Percentiles rank a stretch among this genome's conserved stretches.
These are phyloP conservation scores for Tolypocladium pustulatum DNA, from an alignment of 2,329 filamentous ascomycete species.

Conservation along the genomic window DNA sequence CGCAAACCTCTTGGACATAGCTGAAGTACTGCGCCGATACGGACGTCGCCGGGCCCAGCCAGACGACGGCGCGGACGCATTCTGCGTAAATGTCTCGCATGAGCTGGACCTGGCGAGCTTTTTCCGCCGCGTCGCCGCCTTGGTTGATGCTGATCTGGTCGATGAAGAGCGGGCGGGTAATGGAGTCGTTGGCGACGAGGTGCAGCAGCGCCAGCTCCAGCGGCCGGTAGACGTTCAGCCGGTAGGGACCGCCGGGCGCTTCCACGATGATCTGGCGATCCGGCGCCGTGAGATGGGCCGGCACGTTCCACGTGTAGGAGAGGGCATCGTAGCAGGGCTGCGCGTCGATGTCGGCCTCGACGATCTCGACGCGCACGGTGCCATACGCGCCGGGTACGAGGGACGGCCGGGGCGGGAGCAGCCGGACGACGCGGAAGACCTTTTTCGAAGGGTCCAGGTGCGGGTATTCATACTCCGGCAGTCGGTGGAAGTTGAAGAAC, in stretches of 20 bases:
- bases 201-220: slow-evolving; percentile 17
- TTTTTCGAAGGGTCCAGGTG: slow-evolving; percentile 1
- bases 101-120: slow-evolving; percentile 14
- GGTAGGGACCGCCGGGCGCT: slow-evolving; percentile 1
- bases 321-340: slow-evolving; percentile 15
- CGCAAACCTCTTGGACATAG: slow-evolving; percentile 6
- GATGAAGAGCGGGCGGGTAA: slow-evolving; percentile 13
- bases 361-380: slow-evolving; percentile 15
- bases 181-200: slow-evolving; percentile 4
- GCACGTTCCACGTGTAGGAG: slow-evolving; percentile 19
- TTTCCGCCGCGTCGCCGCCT: slow-evolving; percentile 10
- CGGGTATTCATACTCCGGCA: slow-evolving; percentile 3
- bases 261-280: slow-evolving; percentile 17
- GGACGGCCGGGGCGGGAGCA: slow-evolving; percentile 10
- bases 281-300: slow-evolving; percentile 2
- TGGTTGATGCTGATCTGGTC: slow-evolving; percentile 24
- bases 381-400: slow-evolving; percentile 9
- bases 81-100: slow-evolving; percentile 19
- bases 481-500: not conserved
- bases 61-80: slow-evolving; percentile 13
- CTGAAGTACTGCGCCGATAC: slow-evolving; percentile 12
- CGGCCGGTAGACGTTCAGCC: slow-evolving; percentile 15
- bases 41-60: slow-evolving; percentile 14
- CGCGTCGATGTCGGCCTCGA: slow-evolving; percentile 11
- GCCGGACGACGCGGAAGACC: slow-evolving; percentile 15